phyloP scores from a whole-genome alignment of 202 grass and related monocot genomes.

The Digitaria exilis region DNA sequence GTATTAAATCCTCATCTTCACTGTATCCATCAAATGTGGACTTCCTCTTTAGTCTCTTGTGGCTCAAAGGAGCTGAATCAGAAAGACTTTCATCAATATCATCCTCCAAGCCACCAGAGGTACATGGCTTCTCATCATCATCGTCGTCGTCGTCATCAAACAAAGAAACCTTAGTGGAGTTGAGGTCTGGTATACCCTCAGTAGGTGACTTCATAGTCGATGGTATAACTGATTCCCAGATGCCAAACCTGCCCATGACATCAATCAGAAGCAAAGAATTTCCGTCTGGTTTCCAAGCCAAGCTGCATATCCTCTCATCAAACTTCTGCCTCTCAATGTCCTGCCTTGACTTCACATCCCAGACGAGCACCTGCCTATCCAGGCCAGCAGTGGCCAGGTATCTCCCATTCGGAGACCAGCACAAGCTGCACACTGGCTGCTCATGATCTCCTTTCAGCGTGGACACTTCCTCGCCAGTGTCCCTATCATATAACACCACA shows the following conservation, averaged over 20 bases:
- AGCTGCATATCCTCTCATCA: slow-evolving; percentile 70
- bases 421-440: slow-evolving; percentile 66
- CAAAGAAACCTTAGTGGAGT: slow-evolving; percentile 43
- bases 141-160: slow-evolving; percentile 79
- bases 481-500: slow-evolving; percentile 94
- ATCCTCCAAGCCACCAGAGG: slow-evolving; percentile 77
- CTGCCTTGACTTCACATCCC: slow-evolving; percentile 93
- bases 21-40: slow-evolving; percentile 48
- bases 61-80: slow-evolving; percentile 51
- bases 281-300: slow-evolving; percentile 85
- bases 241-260: slow-evolving; percentile 70
- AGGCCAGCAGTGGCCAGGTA: slow-evolving; percentile 79
- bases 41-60: slow-evolving; percentile 62
- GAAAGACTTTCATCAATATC: slow-evolving; percentile 58
- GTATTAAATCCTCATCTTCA: slow-evolving; percentile 64
- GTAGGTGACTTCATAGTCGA: slow-evolving; percentile 73
- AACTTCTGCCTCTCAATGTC: slow-evolving; percentile 95
- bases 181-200: slow-evolving; percentile 62
- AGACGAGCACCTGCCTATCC: slow-evolving; percentile 87
- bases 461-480: slow-evolving; percentile 79
- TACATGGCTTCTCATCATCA: slow-evolving; percentile 61
- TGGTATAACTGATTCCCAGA: slow-evolving; percentile 82
- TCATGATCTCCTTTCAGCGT: slow-evolving; percentile 91
- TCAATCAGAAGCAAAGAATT: slow-evolving; percentile 57
- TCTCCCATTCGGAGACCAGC: slow-evolving; percentile 92